Base-by-base conservation (phyloP, 2,329 filamentous ascomycete species). In the Paraphaeosphaeria sporulosa region DNA sequence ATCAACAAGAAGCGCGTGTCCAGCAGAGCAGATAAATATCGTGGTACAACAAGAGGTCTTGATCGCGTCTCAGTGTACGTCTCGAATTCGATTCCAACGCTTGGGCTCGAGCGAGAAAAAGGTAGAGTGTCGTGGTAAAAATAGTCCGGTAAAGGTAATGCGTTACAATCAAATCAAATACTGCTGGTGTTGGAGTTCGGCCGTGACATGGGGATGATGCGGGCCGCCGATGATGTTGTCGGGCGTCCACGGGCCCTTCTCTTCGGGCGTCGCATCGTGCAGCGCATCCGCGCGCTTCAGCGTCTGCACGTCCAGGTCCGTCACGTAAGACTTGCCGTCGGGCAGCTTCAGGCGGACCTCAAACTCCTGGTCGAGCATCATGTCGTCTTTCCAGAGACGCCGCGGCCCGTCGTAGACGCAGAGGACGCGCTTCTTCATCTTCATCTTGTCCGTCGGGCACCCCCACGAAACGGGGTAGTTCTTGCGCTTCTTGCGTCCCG, bases 391-490 rank as follows among this genome's bases (percentile, higher is more conserved):
- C 86, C 92, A 95, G 52, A 99, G 85, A 44, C 94, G 89, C 55
- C 94, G 89, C 17, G 86, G 86, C 0, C 95, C 95, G 73, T 98
- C 93, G 72, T 96, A 99, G 21, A 96, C 92, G 65, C 93, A 93
- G 71, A 98, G 85, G 57, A 97, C 93, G 30, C 95, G 91, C 87
- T 97, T 97, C 87, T 96, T 97, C 88, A 96, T 96, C 75, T 91
- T 96, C 92, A 98, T 97, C 82, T 95, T 93, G 71, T 92, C 91
- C 72, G 91, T 89, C 64, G 94, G 87, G 71, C 94, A 95, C 55
- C 95, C 94, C 95, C 95, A 99, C 1, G 91, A 94, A 0, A 91
- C 88, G 13, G 95, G 95, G 77, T 97, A 98, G 77, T 96, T 92
- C 77, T 93, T 94, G 67, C 93, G 89, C 84, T 93, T 94, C 85